Base-by-base conservation (phyloP, 805 yeast genomes). In the Candida chauliodis region DNA sequence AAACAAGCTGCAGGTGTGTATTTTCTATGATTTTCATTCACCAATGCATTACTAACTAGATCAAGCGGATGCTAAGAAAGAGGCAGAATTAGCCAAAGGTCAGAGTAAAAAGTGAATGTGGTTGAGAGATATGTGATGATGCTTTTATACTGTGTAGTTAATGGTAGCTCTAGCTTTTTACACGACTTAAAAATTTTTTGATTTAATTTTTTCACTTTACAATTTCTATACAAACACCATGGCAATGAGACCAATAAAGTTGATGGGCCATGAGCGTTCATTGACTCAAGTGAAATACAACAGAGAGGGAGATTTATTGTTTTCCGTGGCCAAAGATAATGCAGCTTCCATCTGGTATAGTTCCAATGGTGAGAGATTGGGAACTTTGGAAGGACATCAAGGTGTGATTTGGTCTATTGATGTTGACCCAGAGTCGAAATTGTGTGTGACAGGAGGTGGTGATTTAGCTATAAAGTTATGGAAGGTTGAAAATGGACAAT, bases 341-440 rank as follows among this genome's bases (percentile, higher is more conserved):
- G 78, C 81, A 9, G 95, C 95, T 2, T 82, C 90, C 33, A 82
- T 91, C 45, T 95, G 98, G 97, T 93, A 77, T 65, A 79, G 97
- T 21, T 81, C 84, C 46, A 91, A 90, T 61, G 99, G 99, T 53
- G 99, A 93, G 68, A 79, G 98, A 63, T 66, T 93, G 42, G 99
- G 99, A 36, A 93, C 99, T 43, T 77, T 87, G 50, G 79, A 68
- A 41, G 73, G 73, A 26, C 98, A 93, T 62, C 74, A 75, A 42
- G 99, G 99, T 81, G 85, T 96, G 38, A 82, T 93, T 53, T 88
- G 95, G 93, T 81, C 96, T 23, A 81, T 93, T 48, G 98, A 90
- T 59, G 82, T 89, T 32, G 93, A 87, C 60, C 61, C 68, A 28
- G 73, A 75, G 40, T 73, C 91, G n/a, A 69, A 73, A 28, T 74